Evolutionary conservation across 768 basidiomycete species (phyloP).

Genomic region (Pulveroboletus frians): DNA sequence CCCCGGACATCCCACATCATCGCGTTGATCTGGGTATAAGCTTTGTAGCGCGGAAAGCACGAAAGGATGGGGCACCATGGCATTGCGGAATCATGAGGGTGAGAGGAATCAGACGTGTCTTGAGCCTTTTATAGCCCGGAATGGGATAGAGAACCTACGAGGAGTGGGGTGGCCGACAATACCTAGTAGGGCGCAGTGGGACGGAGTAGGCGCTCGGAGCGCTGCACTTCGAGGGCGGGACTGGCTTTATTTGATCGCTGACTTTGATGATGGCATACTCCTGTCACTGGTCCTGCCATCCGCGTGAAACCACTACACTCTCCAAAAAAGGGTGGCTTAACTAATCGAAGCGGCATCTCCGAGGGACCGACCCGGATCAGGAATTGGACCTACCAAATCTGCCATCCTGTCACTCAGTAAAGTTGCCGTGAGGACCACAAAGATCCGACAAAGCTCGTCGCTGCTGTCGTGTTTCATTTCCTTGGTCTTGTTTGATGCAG

Average conservation of each 20-base stretch:
- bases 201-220: constrained; percentile 11
- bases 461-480: too few species aligned
- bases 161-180: constrained; percentile 17
- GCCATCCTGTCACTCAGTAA: background rate
- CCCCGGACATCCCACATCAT: constrained; percentile 28
- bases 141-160: constrained; percentile 13
- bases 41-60: constrained; percentile 30
- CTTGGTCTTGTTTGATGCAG: too few species aligned
- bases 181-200: constrained; percentile 24
- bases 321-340: constrained; percentile 17
- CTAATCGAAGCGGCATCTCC: constrained; percentile 10
- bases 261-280: constrained; percentile 7
- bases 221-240: constrained; percentile 21
- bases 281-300: background rate
- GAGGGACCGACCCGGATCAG: background rate
- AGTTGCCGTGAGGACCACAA: background rate
- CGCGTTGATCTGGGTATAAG: constrained; percentile 31
- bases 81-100: constrained; percentile 18
- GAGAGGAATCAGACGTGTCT: background rate
- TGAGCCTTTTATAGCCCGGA: constrained; percentile 24
- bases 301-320: constrained; percentile 7
- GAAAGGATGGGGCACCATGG: constrained; percentile 29
- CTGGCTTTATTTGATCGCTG: constrained; percentile 28
- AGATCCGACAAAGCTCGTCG: too few species aligned
- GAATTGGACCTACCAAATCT: background rate